phyloP scores from a whole-genome alignment of 2,329 filamentous ascomycete genomes.

The Aspergillus thermomutatus region DNA sequence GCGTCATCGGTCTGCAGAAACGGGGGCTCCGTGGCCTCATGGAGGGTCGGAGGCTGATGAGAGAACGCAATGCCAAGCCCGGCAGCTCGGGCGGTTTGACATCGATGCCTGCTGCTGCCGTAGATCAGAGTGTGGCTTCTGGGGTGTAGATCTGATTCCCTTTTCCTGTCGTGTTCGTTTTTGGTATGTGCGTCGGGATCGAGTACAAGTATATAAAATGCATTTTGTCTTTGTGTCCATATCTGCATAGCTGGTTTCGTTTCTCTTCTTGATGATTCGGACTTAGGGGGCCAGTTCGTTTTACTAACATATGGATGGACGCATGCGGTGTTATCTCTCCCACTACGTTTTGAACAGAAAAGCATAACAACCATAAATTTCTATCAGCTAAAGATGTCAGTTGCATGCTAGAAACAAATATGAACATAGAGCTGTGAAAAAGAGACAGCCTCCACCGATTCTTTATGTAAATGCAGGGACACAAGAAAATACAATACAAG shows the following conservation, averaged over 20 bases:
- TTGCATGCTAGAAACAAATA: background rate
- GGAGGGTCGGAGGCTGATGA: conserved; percentile 84
- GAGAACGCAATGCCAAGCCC: conserved; percentile 60
- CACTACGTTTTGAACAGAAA: background rate
- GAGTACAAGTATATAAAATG: background rate
- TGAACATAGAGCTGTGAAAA: background rate
- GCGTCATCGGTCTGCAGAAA: conserved; percentile 94
- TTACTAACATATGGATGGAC: background rate
- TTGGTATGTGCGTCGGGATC: background rate
- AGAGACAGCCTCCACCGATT: background rate
- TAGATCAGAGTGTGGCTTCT: background rate
- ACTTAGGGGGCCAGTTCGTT: background rate
- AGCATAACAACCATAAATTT: background rate
- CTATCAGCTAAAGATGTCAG: background rate
- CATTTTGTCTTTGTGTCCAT: background rate
- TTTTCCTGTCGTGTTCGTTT: background rate
- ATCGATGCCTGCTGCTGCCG: background rate
- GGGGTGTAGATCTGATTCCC: background rate
- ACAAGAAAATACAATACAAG: background rate
- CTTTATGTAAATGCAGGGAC: background rate
- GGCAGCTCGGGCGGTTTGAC: conserved; percentile 17
- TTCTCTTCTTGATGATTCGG: background rate
- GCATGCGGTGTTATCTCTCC: no score
- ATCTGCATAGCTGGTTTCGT: background rate
- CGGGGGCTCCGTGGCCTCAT: conserved; percentile 85